Conservation (phyloP, 2,329 filamentous ascomycete genomes). For the Colletotrichum gigasporum region DNA sequence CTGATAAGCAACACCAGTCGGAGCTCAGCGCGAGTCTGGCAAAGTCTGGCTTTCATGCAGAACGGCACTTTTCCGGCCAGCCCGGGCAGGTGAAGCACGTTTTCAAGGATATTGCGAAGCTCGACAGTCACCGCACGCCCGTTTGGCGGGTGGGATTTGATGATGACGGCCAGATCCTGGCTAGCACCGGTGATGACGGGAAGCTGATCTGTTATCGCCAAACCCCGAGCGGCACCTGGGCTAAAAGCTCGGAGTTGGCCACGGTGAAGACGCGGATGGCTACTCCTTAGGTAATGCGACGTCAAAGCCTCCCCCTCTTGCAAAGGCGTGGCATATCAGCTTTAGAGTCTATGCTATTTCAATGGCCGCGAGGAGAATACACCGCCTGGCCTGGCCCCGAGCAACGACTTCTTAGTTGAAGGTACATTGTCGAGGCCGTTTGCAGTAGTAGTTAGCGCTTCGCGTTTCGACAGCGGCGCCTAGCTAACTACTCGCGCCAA, state of each 20-base stretch:
- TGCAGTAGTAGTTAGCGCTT: too few relatives aligned
- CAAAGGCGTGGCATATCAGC: too few relatives aligned
- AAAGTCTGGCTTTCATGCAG: constrained; percentile 56
- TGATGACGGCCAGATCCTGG: constrained; percentile 75
- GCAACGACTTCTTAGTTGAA: too few relatives aligned
- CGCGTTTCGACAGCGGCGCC: too few relatives aligned
- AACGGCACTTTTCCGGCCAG: constrained; percentile 63
- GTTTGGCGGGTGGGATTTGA: constrained; percentile 82
- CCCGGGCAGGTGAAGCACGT: constrained; percentile 74
- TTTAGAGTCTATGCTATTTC: too few relatives aligned
- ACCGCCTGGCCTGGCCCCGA: too few relatives aligned
- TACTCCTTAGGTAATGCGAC: constrained; percentile 43
- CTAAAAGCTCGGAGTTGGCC: constrained; percentile 67
- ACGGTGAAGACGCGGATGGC: constrained; percentile 67
- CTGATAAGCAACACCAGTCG: constrained; percentile 49
- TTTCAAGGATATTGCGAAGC: constrained; percentile 69
- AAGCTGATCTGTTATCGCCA: constrained; percentile 70
- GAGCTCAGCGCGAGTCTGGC: constrained; percentile 63
- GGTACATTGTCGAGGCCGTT: too few relatives aligned
- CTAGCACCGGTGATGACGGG: constrained; percentile 81
- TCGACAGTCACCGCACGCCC: constrained; percentile 74
- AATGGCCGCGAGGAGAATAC: too few relatives aligned
- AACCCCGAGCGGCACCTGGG: constrained; percentile 65
- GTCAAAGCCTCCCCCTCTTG: too few relatives aligned
- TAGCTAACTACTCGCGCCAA: too few relatives aligned